phyloP scores from a whole-genome alignment of 2,329 filamentous ascomycete genomes.

The Ophiostoma ulmi region DNA sequence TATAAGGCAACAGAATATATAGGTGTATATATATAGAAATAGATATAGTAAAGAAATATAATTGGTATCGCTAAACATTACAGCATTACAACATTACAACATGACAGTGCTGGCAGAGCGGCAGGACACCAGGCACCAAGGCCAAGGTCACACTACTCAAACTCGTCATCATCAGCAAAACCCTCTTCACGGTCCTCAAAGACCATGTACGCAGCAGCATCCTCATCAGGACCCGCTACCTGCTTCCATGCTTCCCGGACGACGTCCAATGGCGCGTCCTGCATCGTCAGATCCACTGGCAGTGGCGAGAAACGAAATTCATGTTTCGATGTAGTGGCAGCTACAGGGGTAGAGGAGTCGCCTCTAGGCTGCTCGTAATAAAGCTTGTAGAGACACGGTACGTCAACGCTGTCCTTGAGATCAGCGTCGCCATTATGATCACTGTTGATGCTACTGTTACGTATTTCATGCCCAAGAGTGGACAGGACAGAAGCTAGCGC shows the following conservation, averaged over 20 bases:
- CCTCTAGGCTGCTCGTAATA: slow-evolving; percentile 50
- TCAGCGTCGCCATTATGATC: not conserved
- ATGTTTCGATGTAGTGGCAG: no score
- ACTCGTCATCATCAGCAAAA: slow-evolving; percentile 45
- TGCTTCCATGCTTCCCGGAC: slow-evolving; percentile 67
- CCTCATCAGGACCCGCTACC: slow-evolving; percentile 49
- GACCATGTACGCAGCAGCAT: slow-evolving; percentile 57
- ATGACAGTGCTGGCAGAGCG: not conserved
- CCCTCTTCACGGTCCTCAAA: slow-evolving; percentile 69
- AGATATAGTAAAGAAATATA: not conserved
- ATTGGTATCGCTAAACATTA: not conserved
- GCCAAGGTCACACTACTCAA: slow-evolving; percentile 15
- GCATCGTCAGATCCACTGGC: slow-evolving; percentile 64
- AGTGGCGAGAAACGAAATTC: slow-evolving; percentile 54
- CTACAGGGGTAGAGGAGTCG: not conserved
- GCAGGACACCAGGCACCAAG: not conserved
- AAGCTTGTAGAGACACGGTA: slow-evolving; percentile 44
- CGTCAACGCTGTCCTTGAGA: not conserved
- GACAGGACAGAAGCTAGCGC: slow-evolving; percentile 41
- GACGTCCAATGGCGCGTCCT: slow-evolving; percentile 61
- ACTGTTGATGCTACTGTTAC: slow-evolving; percentile 23
- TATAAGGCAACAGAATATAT: not conserved
- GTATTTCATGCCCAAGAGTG: slow-evolving; percentile 26
- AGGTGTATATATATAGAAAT: not conserved
- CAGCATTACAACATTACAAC: slow-evolving; percentile 1